Conservation (phyloP, 2,329 filamentous ascomycete species). For the Neobulgaria alba region DNA sequence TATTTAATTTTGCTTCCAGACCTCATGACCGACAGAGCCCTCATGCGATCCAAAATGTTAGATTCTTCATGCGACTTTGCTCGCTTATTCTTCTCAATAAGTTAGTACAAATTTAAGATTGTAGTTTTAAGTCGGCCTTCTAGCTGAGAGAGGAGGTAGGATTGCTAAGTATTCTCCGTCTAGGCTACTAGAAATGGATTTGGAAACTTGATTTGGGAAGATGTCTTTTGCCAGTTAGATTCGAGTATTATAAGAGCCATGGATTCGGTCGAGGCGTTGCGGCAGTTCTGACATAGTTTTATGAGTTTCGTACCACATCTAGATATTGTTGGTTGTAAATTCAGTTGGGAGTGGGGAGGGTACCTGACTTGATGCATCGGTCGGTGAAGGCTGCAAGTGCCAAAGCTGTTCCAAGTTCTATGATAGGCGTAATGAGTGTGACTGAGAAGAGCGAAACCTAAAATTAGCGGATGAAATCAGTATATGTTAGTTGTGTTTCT, state of each 20-base stretch:
- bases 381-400: slow-evolving; percentile 11
- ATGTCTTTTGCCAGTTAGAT: slow-evolving; percentile 16
- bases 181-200: slow-evolving; percentile 1
- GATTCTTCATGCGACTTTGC: slow-evolving; percentile 6
- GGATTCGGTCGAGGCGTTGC: slow-evolving; percentile 12
- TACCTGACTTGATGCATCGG: slow-evolving; percentile 11
- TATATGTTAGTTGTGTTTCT: too few species aligned
- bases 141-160: slow-evolving; percentile 13
- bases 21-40: slow-evolving; percentile 5
- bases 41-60: slow-evolving; percentile 1
- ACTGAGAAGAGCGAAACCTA: too few species aligned
- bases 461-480: too few species aligned
- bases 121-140: slow-evolving; percentile 19
- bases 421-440: too few species aligned
- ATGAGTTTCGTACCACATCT: slow-evolving; percentile 18
- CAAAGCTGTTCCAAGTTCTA: slow-evolving; percentile 8
- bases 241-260: slow-evolving; percentile 15
- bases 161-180: slow-evolving; percentile 12
- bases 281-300: slow-evolving; percentile 11
- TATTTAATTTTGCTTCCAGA: slow-evolving; percentile 11
- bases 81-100: slow-evolving; percentile 6
- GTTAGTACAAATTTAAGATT: slow-evolving; percentile 10
- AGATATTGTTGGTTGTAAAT: background rate
- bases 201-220: slow-evolving; percentile 14
- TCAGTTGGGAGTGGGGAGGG: background rate